phyloP scores from a whole-genome alignment of 768 basidiomycete genomes.

The Psilocybe tampanensis region DNA sequence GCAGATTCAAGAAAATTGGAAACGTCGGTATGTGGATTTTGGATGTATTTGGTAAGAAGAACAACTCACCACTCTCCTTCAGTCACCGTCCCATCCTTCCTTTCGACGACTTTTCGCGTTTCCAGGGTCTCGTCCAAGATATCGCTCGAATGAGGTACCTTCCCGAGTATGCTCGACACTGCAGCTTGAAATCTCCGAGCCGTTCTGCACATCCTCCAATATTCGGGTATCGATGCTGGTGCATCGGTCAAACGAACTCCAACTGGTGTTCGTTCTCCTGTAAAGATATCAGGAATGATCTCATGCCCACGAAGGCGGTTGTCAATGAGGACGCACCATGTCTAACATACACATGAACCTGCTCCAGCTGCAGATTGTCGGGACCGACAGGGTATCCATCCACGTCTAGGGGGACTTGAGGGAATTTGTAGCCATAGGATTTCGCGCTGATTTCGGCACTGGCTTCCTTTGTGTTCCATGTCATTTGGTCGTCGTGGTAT shows the following conservation, averaged over 20 bases:
- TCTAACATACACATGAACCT: slow-evolving; percentile 75
- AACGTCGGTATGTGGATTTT: background rate
- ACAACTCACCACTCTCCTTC: slow-evolving; percentile 65
- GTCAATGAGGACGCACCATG: slow-evolving; percentile 55
- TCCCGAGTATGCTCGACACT: slow-evolving; percentile 31
- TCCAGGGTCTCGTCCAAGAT: slow-evolving; percentile 32
- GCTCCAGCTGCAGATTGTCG: slow-evolving; percentile 55
- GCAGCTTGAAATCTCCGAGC: slow-evolving; percentile 52
- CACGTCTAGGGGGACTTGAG: slow-evolving; percentile 56
- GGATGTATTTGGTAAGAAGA: no score
- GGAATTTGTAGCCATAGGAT: slow-evolving; percentile 28
- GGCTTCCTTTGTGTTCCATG: background rate
- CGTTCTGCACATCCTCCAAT: slow-evolving; percentile 69
- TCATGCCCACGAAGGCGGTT: no score
- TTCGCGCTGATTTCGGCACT: slow-evolving; percentile 3
- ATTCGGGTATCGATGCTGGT: slow-evolving; percentile 65
- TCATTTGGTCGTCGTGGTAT: background rate
- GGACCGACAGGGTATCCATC: slow-evolving; percentile 64
- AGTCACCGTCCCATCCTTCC: slow-evolving; percentile 50
- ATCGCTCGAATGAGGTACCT: background rate
- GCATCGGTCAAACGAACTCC: slow-evolving; percentile 60
- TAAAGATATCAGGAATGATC: background rate
- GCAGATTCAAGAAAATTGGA: background rate
- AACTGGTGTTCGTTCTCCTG: slow-evolving; percentile 82
- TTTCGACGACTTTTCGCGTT: slow-evolving; percentile 55